Conservation (phyloP, 176 grass and related monocot genomes). For the Triticum aestivum region DNA sequence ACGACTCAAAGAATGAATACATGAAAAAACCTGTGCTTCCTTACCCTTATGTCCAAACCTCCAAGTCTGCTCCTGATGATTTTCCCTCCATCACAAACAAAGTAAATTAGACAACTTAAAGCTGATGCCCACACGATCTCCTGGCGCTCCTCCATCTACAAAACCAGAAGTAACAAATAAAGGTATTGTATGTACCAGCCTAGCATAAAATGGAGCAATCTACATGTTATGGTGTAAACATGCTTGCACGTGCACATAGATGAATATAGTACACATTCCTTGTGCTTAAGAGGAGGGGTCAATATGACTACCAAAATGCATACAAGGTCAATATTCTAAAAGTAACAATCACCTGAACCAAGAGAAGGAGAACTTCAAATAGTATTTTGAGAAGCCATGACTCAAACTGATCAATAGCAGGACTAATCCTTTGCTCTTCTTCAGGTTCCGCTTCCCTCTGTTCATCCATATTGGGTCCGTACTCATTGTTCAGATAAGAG, state of each 20-base stretch:
- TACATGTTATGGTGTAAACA: not conserved
- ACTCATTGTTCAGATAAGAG: conserved; percentile 64
- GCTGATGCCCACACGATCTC: conserved; percentile 99
- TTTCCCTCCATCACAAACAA: conserved; percentile 90
- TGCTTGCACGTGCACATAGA: not conserved
- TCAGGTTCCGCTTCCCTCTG: conserved; percentile 38
- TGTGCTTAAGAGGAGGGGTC: not conserved
- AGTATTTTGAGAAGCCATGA: conserved; percentile 93
- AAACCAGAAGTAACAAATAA: conserved; percentile 21
- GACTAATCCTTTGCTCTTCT: conserved; percentile 48
- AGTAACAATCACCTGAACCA: conserved; percentile 73
- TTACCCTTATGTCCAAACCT: conserved; percentile 98
- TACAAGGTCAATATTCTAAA: not conserved
- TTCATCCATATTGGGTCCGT: conserved; percentile 47
- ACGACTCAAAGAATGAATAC: conserved; percentile 9
- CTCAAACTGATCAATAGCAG: conserved; percentile 89
- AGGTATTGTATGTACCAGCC: not conserved
- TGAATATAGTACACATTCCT: not conserved
- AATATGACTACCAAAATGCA: conserved; percentile 28
- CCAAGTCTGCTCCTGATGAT: conserved; percentile 82
- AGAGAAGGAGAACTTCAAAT: conserved; percentile 87
- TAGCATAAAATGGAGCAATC: not conserved
- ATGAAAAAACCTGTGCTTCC: conserved; percentile 22
- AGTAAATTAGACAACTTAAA: conserved; percentile 96
- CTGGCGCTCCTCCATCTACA: conserved; percentile 85